Percentiles rank a stretch among this genome's conserved stretches.
Conservation (phyloP, 192 early-diverging fungal genomes). For the Coemansia sp. region DNA sequence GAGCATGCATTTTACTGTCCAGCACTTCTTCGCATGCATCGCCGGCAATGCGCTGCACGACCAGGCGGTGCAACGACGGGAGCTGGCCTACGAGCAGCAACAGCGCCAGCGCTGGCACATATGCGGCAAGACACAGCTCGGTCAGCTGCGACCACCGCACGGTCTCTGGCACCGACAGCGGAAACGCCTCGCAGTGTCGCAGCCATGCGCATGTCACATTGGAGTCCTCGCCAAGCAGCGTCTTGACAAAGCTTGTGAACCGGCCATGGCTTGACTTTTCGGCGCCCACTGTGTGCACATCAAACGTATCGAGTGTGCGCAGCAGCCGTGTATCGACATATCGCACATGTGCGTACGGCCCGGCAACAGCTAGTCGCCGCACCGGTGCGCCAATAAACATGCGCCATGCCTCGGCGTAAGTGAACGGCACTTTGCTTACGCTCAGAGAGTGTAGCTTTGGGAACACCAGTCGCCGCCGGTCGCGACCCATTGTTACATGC, state of each 20-base stretch:
- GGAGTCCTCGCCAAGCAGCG: slow-evolving; percentile 15
- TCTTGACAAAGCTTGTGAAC: slow-evolving; percentile 24
- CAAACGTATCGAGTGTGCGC: slow-evolving; percentile 9
- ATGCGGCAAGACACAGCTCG: slow-evolving; percentile 33
- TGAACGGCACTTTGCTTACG: slow-evolving; percentile 28
- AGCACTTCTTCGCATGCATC: slow-evolving; percentile 20
- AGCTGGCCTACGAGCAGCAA: slow-evolving; percentile 26
- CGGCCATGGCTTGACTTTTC: slow-evolving; percentile 9
- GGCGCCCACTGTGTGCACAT: slow-evolving; percentile 24
- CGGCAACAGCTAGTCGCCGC: slow-evolving; percentile 19
- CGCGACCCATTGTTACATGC: slow-evolving; percentile 34
- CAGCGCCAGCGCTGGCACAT: slow-evolving; percentile 22
- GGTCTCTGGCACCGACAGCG: slow-evolving; percentile 26
- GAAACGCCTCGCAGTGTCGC: slow-evolving; percentile 30
- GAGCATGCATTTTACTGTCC: not conserved
- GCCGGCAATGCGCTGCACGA: slow-evolving; percentile 31
- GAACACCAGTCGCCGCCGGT: slow-evolving; percentile 15
- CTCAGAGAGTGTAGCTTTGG: slow-evolving; percentile 15
- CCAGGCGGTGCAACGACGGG: slow-evolving; percentile 11
- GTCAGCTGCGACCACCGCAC: slow-evolving; percentile 20
- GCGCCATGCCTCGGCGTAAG: slow-evolving; percentile 34
- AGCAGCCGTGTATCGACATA: slow-evolving; percentile 22
- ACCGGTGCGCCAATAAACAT: slow-evolving; percentile 45
- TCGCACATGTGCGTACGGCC: slow-evolving; percentile 33
- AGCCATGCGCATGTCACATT: slow-evolving; percentile 27